Evolutionary conservation across 2,329 filamentous ascomycete species (phyloP), one percentile per base, ranked within the genome.

Genomic region (Ambrosiella beaveri): DNA sequence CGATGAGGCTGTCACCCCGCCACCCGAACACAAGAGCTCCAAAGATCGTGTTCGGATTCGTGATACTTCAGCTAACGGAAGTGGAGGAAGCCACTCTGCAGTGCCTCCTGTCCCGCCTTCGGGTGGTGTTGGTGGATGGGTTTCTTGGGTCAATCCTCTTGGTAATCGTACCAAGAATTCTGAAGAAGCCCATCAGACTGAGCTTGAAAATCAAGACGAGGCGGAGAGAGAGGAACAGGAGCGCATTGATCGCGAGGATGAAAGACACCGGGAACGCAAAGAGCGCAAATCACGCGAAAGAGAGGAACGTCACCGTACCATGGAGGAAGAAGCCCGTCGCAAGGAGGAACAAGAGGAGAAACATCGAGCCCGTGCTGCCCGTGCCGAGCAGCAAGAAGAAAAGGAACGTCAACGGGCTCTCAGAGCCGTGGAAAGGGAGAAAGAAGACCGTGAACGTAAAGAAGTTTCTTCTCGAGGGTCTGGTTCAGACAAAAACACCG

Each of bases 31-130:
- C 11, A 81, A 75, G 3, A 75, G 75, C 2, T 87, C 81, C 70
- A 94, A 85, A 67, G 86, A 94, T 62, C 84, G 88, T 12, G 73
- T 85, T 36, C 88, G 84, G 65, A 80, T 89, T 64, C 85, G 87
- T 59, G 83, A 85, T 41, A 76, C 79, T 60, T 74, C 79, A 51
- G 44, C 56, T 44, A 47, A 57, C 44, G 56, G 40, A 12, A 58
- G 59, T 38, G 47, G 52, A 19, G 44, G 52, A 36, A 57, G 41
- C 44, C 36, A 38, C 15, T 40, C 45, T 51, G 54, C 54, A 7
- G 37, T 41, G 13, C 52, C 37, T 38, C 51, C 51, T n/a, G 51
- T 44, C 8, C 27, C 56, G 9, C 41, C 38, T 7, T 38, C 45
- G 11, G 56, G 35, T 19, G 57, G 11, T 81, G 85, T 37, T 93